Base-by-base conservation (phyloP, 305 asterid genomes). In the Fraxinus ornus region DNA sequence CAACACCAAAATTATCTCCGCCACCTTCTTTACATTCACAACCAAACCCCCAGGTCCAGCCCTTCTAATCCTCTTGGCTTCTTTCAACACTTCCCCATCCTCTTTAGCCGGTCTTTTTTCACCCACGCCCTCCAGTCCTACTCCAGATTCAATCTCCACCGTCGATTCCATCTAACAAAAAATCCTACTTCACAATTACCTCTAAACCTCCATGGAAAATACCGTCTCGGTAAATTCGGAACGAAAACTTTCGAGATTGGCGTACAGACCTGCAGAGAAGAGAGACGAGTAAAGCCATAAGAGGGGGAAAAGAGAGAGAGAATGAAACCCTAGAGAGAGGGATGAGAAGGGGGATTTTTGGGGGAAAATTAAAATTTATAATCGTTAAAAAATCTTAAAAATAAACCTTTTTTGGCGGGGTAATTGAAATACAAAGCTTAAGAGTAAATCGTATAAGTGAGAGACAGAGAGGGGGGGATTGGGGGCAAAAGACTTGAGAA, bases 1-100 rank as follows among this genome's bases (percentile, higher is more conserved):
- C 87, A 96, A 80, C 77, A 94, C 94, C 90, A 94, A 84, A 78
- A 94, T 95, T 90, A 91, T 91, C 90, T 94, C 98, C 57, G 98
- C 98, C 49, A 94, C 94, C 87, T 89, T 86, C 90, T 83, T 89
- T 86, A 93, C 86, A 82, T 84, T 79, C 77, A 73, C 52, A 81
- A 37, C 84, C 86, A 81, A 64, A 22, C 78, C 79, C 62, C 81
- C 78, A 35, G 49, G 82, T n/a, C 64, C 64, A 52, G 22, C 64
- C 79, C 82, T 88, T 80, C 84, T 86, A 83, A 85, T 79, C 84
- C 87, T 87, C 87, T 84, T 86, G 15, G 73, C 75, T 76, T 77
- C 89, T 81, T 28, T 79, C 87, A 37, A 36, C 30, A 72, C 85
- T 71, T 83, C 90, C 83, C 49, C 87, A 75, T 85, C 93, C 86